phyloP scores from a whole-genome alignment of 805 yeast genomes.

The Wickerhamiella slavikovae region DNA sequence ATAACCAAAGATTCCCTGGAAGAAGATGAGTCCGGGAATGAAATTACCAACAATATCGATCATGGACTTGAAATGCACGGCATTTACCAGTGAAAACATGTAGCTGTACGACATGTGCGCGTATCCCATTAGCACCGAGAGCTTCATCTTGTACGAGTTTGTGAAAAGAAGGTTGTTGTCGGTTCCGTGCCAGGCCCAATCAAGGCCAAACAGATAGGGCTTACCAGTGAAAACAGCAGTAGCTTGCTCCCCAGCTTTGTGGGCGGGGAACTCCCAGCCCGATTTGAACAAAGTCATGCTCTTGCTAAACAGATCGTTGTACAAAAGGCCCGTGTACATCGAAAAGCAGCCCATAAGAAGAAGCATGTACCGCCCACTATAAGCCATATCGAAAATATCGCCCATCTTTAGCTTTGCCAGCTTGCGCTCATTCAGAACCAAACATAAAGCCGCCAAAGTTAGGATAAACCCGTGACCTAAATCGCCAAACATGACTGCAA shows the following conservation, averaged over 20 bases:
- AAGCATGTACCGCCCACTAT: slow-evolving; percentile 74
- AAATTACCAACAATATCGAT: slow-evolving; percentile 86
- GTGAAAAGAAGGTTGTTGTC: slow-evolving; percentile 80
- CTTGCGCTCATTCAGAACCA: slow-evolving; percentile 56
- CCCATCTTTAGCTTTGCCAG: slow-evolving; percentile 56
- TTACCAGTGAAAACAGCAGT: slow-evolving; percentile 38
- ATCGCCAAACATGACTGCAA: slow-evolving; percentile 98
- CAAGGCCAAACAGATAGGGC: slow-evolving; percentile 74
- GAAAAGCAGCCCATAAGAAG: slow-evolving; percentile 87
- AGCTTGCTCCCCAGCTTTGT: slow-evolving; percentile 47
- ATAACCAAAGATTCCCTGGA: slow-evolving; percentile 94
- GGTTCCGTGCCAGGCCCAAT: slow-evolving; percentile 93
- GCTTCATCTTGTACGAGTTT: slow-evolving; percentile 93
- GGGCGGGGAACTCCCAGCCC: slow-evolving; percentile 87
- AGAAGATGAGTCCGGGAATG: slow-evolving; percentile 79
- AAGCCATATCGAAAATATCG: slow-evolving; percentile 95
- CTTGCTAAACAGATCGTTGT: slow-evolving; percentile 83
- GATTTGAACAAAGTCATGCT: slow-evolving; percentile 73
- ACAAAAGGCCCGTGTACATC: slow-evolving; percentile 83
- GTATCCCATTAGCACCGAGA: slow-evolving; percentile 87
- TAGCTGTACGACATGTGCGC: slow-evolving; percentile 84
- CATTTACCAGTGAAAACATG: slow-evolving; percentile 67
- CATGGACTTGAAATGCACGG: slow-evolving; percentile 39
- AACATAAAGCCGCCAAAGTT: slow-evolving; percentile 44
- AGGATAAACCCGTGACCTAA: slow-evolving; percentile 85